phyloP scores from a whole-genome alignment of 2,329 filamentous ascomycete genomes.

The Cordyceps cateniannulata region DNA sequence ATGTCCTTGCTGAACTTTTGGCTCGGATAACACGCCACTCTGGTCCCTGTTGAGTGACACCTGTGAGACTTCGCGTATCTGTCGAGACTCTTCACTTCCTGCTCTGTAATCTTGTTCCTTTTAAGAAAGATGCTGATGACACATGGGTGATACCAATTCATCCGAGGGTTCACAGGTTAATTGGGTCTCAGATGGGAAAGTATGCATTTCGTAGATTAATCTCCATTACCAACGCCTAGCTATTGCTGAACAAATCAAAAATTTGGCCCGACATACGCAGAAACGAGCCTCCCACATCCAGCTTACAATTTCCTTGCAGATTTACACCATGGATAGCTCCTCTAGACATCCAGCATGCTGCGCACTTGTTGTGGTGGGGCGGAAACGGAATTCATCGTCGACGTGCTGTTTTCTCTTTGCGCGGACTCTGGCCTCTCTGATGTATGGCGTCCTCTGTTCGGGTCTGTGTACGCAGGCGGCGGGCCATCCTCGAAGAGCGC shows the following conservation, averaged over 20 bases:
- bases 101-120: not conserved
- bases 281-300: not conserved
- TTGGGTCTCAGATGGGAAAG: not conserved
- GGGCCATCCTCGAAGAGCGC: slow-evolving; percentile 39
- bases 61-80: not conserved
- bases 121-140: not conserved
- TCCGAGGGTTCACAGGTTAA: not conserved
- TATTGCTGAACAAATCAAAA: not conserved
- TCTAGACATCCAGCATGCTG: slow-evolving; percentile 52
- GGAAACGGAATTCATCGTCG: slow-evolving; percentile 39
- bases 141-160: not conserved
- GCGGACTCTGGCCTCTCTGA: slow-evolving; percentile 23
- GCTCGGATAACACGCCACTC: not conserved
- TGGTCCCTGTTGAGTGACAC: not conserved
- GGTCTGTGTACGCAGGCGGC: slow-evolving; percentile 33
- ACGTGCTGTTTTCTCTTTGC: slow-evolving; percentile 38
- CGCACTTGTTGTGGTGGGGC: slow-evolving; percentile 47
- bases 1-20: not conserved
- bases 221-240: slow-evolving; percentile 7
- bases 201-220: not conserved
- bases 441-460: slow-evolving; percentile 20
- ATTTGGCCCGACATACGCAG: not conserved
- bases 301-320: not conserved
- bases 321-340: too few relatives aligned
- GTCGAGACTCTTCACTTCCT: not conserved